These are phyloP conservation scores for Kalaharituber pfeilii DNA, from an alignment of 2,329 filamentous ascomycete genomes.

Conservation along the genomic window DNA sequence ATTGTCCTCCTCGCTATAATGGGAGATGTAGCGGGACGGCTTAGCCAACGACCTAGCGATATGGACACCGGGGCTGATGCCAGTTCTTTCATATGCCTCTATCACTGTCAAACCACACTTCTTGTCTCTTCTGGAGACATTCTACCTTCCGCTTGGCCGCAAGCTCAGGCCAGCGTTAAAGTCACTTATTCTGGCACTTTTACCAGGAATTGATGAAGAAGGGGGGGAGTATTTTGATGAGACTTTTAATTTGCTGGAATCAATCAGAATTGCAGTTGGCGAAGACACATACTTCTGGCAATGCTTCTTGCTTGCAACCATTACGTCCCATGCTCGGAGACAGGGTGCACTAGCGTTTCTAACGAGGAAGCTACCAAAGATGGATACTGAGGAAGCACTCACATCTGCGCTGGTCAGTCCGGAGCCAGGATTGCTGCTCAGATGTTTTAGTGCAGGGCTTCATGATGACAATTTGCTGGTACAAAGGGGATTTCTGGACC, in stretches of 20 bases:
- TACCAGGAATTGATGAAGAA: slow-evolving; percentile 88
- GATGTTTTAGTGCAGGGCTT: slow-evolving; percentile 82
- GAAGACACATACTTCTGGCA: slow-evolving; percentile 77
- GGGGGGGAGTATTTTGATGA: slow-evolving; percentile 93
- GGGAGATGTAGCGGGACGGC: slow-evolving; percentile 40
- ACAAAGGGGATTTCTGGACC: slow-evolving; percentile 81
- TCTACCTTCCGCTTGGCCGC: slow-evolving; percentile 54
- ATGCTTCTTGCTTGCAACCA: slow-evolving; percentile 82
- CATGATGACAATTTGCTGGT: slow-evolving; percentile 76
- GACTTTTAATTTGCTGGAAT: slow-evolving; percentile 59
- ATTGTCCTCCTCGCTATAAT: not conserved
- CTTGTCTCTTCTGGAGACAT: slow-evolving; percentile 62
- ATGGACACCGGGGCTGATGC: slow-evolving; percentile 75
- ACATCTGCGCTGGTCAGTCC: slow-evolving; percentile 57
- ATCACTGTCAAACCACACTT: slow-evolving; percentile 76
- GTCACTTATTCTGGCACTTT: slow-evolving; percentile 68
- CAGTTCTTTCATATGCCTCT: slow-evolving; percentile 85
- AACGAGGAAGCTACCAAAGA: slow-evolving; percentile 55
- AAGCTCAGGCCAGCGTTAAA: slow-evolving; percentile 76
- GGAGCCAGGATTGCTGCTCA: slow-evolving; percentile 74
- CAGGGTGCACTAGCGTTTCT: slow-evolving; percentile 80
- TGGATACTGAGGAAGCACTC: slow-evolving; percentile 37
- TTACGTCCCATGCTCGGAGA: slow-evolving; percentile 71
- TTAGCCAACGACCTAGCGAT: slow-evolving; percentile 67
- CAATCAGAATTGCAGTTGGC: slow-evolving; percentile 42